phyloP scores from a whole-genome alignment of 2,329 filamentous ascomycete genomes.

The Trichoderma sp. region DNA sequence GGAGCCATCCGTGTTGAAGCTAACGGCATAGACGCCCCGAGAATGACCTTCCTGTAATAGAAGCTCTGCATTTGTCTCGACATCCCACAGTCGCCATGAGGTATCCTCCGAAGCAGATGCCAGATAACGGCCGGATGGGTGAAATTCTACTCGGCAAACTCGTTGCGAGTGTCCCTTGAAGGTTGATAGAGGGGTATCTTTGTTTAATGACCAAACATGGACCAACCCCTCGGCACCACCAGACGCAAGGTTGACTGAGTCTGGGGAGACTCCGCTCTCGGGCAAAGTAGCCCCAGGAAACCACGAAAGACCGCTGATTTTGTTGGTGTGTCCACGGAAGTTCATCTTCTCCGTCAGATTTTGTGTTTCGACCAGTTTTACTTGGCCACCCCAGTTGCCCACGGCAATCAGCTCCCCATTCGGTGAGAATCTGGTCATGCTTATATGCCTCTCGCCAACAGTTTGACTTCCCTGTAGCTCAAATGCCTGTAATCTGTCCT shows the following conservation, averaged over 20 bases:
- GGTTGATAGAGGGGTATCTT: slow-evolving; percentile 81
- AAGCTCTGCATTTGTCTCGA: slow-evolving; percentile 79
- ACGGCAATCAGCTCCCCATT: slow-evolving; percentile 80
- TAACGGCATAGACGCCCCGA: slow-evolving; percentile 84
- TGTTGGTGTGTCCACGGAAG: slow-evolving; percentile 81
- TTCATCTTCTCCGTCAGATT: slow-evolving; percentile 73
- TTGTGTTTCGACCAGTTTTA: slow-evolving; percentile 82
- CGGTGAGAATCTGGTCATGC: slow-evolving; percentile 87
- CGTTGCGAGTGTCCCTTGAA: slow-evolving; percentile 80
- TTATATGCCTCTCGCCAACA: slow-evolving; percentile 84
- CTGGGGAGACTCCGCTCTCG: slow-evolving; percentile 66
- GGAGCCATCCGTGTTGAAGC: slow-evolving; percentile 89
- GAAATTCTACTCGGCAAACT: slow-evolving; percentile 90
- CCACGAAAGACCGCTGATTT: slow-evolving; percentile 90
- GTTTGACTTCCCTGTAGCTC: slow-evolving; percentile 94
- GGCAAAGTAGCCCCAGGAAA: slow-evolving; percentile 76
- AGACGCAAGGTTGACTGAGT: slow-evolving; percentile 80
- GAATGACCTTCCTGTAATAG: slow-evolving; percentile 93
- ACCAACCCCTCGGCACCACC: slow-evolving; percentile 86
- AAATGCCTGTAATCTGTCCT: slow-evolving; percentile 76
- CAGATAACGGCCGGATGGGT: slow-evolving; percentile 84
- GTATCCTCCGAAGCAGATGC: slow-evolving; percentile 95
- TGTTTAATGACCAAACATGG: slow-evolving; percentile 83
- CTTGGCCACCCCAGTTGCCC: slow-evolving; percentile 88
- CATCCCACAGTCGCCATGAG: slow-evolving; percentile 95